Evolutionary conservation across 148 eudicot genomes (phyloP).

Genomic region (Rhododendron henanense): DNA sequence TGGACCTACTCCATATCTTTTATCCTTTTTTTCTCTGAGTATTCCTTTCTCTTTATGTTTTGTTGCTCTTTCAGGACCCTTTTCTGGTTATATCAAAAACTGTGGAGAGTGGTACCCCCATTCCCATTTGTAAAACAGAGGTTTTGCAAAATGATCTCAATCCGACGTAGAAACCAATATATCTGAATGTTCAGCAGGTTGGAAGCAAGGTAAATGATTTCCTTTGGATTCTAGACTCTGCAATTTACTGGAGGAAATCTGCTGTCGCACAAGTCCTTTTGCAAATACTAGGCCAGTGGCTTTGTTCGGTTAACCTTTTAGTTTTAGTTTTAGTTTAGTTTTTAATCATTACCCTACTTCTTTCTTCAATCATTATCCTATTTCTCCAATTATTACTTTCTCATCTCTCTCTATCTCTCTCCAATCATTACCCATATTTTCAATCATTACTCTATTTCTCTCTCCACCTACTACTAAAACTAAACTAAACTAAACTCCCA

Average conservation of each 20-base stretch:
- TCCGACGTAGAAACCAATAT: slow-evolving; percentile 78
- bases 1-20: slow-evolving; percentile 16
- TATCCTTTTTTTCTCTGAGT: slow-evolving; percentile 4
- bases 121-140: slow-evolving; percentile 93
- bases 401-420: too few relatives aligned
- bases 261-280: neutral
- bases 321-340: too few relatives aligned
- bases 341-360: too few relatives aligned
- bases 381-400: too few relatives aligned
- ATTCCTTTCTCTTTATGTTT: slow-evolving; percentile 1
- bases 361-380: too few relatives aligned
- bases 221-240: neutral
- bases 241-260: neutral
- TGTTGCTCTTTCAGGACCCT: slow-evolving; percentile 69
- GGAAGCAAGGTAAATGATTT: slow-evolving; percentile 71
- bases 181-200: slow-evolving; percentile 61
- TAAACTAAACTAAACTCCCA: too few relatives aligned
- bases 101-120: slow-evolving; percentile 51
- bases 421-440: too few relatives aligned
- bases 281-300: neutral
- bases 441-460: too few relatives aligned
- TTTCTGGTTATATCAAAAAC: slow-evolving; percentile 76
- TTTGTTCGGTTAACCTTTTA: too few relatives aligned
- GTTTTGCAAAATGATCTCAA: slow-evolving; percentile 71
- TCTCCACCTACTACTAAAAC: too few relatives aligned